Evolutionary conservation across 441 rosid species (phyloP).

Genomic region (Mallotus japonicus): DNA sequence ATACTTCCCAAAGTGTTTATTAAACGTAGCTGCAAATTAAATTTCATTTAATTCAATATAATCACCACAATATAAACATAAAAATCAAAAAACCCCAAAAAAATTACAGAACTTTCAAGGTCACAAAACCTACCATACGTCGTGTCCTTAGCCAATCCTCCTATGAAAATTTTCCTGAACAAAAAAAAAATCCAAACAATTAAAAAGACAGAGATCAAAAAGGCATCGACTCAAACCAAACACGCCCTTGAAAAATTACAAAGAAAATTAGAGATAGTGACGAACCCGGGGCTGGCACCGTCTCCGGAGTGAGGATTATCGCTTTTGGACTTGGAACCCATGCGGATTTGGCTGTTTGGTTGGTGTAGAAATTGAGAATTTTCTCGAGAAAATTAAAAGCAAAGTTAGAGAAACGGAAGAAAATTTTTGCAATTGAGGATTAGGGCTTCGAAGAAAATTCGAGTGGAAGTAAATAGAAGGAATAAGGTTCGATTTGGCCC

Average conservation of each 20-base stretch:
- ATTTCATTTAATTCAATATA: background rate
- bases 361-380: background rate
- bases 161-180: slow-evolving; percentile 83
- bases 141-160: slow-evolving; percentile 86
- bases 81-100: background rate
- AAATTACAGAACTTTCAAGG: background rate
- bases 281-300: slow-evolving; percentile 91
- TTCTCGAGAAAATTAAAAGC: background rate
- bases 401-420: background rate
- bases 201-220: background rate
- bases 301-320: slow-evolving; percentile 59
- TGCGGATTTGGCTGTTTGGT: background rate
- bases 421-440: background rate
- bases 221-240: background rate
- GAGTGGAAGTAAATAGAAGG: background rate
- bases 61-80: background rate
- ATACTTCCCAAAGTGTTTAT: slow-evolving; percentile 72
- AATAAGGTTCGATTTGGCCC: too few relatives aligned
- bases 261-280: slow-evolving; percentile 13
- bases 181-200: background rate
- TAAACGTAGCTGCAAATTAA: slow-evolving; percentile 52
- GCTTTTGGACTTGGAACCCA: slow-evolving; percentile 61
- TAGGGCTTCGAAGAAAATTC: background rate
- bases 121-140: slow-evolving; percentile 45
- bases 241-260: background rate